Conservation (phyloP, 768 basidiomycete genomes). For the Filobasidium floriforme region DNA sequence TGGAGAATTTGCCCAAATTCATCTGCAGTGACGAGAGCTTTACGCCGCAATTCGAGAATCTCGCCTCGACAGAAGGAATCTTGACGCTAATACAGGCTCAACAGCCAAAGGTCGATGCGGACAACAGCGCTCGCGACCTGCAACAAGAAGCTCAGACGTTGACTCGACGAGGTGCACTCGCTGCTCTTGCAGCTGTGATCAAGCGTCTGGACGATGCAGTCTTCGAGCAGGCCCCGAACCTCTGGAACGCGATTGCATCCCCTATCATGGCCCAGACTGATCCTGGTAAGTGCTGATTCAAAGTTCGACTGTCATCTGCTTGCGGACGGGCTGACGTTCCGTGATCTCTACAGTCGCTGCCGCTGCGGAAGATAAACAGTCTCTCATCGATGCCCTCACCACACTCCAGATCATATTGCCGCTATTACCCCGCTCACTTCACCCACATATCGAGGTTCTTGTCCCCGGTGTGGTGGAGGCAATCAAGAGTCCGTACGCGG, state of each 20-base stretch:
- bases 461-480: constrained; percentile 71
- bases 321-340: neutral
- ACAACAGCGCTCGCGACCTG: constrained; percentile 23
- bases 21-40: constrained; percentile 82
- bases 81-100: constrained; percentile 56
- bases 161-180: constrained; percentile 73
- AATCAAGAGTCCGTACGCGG: constrained; percentile 76
- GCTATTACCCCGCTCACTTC: constrained; percentile 62
- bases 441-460: constrained; percentile 60
- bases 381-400: constrained; percentile 85
- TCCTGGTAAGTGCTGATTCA: neutral
- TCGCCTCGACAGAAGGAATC: constrained; percentile 54
- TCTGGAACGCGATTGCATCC: constrained; percentile 89
- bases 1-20: constrained; percentile 94
- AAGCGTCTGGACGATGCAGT: constrained; percentile 64
- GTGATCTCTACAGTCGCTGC: neutral
- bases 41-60: constrained; percentile 77
- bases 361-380: constrained; percentile 49
- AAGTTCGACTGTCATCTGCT: neutral
- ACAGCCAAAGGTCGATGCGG: constrained; percentile 39
- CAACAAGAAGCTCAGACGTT: constrained; percentile 41
- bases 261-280: neutral
- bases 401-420: constrained; percentile 76
- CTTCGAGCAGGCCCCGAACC: constrained; percentile 73
- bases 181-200: constrained; percentile 74